Percentiles rank a stretch among this genome's conserved stretches.
phyloP scores from a whole-genome alignment of 768 basidiomycete species.

The Dendrothele bispora region DNA sequence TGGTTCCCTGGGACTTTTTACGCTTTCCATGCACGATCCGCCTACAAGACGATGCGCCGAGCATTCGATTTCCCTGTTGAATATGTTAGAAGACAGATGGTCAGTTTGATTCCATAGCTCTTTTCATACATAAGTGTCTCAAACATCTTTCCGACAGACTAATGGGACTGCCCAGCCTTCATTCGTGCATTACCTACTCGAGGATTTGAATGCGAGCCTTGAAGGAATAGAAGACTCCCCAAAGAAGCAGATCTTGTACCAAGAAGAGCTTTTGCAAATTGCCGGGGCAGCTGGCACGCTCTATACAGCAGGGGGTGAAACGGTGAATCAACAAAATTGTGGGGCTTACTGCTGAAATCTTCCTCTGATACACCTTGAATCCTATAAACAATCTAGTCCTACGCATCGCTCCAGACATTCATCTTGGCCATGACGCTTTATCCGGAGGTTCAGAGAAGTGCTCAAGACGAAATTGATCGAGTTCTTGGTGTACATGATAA shows the following conservation, averaged over 20 bases:
- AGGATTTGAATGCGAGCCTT: too few relatives aligned
- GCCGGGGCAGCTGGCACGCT: too few relatives aligned
- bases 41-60: conserved; percentile 1
- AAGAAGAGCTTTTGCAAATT: neutral
- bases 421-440: conserved; percentile 54
- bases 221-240: neutral
- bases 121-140: neutral
- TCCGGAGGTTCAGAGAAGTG: conserved; percentile 48
- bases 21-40: conserved; percentile 10
- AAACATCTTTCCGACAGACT: conserved; percentile 4
- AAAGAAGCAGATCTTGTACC: conserved; percentile 6
- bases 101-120: neutral
- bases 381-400: conserved; percentile 36
- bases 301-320: conserved; percentile 39
- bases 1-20: conserved; percentile 37
- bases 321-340: too few relatives aligned
- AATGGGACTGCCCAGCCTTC: conserved; percentile 16
- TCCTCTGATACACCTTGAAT: neutral
- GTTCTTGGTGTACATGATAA: conserved; percentile 42
- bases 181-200: conserved; percentile 16
- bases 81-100: conserved; percentile 7
- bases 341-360: too few relatives aligned
- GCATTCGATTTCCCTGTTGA: conserved; percentile 11
- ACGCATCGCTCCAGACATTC: conserved; percentile 48
- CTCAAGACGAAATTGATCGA: conserved; percentile 52